A percentile compares a stretch with the other conserved stretches of the same genome.
phyloP scores from a whole-genome alignment of 306 rosid genomes.

The Trifolium fragiferum region DNA sequence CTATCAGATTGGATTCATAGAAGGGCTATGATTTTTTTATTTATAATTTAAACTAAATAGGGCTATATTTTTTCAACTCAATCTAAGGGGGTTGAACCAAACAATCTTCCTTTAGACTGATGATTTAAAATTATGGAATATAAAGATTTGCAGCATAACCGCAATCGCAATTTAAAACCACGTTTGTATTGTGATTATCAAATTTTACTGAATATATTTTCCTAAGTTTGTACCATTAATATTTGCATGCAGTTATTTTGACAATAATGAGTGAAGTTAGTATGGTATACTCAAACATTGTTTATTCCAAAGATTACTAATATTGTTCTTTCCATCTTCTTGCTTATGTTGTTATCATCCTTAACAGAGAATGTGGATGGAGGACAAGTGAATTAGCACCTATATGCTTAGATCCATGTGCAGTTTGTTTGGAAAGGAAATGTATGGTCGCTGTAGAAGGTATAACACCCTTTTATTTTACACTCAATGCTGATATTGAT shows the following conservation, averaged over 20 bases:
- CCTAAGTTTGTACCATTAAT: too few relatives aligned
- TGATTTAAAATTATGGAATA: too few relatives aligned
- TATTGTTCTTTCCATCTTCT: constrained; percentile 1
- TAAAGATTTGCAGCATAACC: too few relatives aligned
- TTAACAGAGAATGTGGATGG: constrained; percentile 93
- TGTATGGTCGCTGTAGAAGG: constrained; percentile 95
- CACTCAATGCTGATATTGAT: constrained; percentile 8
- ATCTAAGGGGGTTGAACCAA: too few relatives aligned
- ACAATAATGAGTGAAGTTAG: constrained; percentile 2
- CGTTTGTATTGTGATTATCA: too few relatives aligned
- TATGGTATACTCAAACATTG: constrained; percentile 2
- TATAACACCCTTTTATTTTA: constrained; percentile 33
- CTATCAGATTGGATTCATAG: neutral
- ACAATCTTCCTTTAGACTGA: too few relatives aligned
- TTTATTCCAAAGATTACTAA: constrained; percentile 24
- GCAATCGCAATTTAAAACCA: too few relatives aligned
- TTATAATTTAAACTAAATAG: neutral
- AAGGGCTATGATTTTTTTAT: neutral
- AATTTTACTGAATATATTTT: too few relatives aligned
- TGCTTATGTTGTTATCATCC: constrained; percentile 32
- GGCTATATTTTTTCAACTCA: neutral
- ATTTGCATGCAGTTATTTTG: constrained; percentile 23
- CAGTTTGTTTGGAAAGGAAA: constrained; percentile 91
- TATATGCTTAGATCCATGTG: constrained; percentile 84
- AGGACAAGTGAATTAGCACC: constrained; percentile 61